These are phyloP conservation scores for Phytophthora megakarya DNA, from an alignment of 352 stramenopile species.

Conservation along the genomic window DNA sequence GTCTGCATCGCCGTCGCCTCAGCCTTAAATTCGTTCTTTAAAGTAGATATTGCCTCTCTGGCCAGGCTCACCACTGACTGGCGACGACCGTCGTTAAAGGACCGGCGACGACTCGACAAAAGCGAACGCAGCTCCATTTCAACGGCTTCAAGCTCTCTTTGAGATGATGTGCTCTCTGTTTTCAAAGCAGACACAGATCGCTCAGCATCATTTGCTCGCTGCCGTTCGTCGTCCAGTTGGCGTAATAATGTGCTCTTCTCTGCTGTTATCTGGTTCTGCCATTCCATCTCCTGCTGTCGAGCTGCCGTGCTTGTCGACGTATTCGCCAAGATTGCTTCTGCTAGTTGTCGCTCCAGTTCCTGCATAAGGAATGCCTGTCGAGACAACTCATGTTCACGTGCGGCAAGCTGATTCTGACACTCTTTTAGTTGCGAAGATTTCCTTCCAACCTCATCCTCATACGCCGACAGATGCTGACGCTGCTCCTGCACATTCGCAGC, in stretches of 20 bases:
- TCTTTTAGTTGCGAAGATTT: conserved; percentile 36
- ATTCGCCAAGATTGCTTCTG: conserved; percentile 32
- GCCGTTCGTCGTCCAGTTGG: conserved; percentile 49
- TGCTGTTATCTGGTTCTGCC: conserved; percentile 40
- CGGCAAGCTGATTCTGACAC: conserved; percentile 33
- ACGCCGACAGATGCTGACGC: conserved; percentile 33
- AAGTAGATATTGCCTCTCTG: conserved; percentile 37
- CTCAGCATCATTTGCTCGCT: conserved; percentile 39
- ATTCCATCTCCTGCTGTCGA: conserved; percentile 47
- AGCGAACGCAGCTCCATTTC: conserved; percentile 46
- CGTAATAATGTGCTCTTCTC: conserved; percentile 57
- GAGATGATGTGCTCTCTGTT: conserved; percentile 32
- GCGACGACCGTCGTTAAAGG: conserved; percentile 8
- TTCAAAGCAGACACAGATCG: conserved; percentile 35
- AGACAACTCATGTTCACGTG: conserved; percentile 31
- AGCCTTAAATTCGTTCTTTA: conserved; percentile 57
- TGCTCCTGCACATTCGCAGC: conserved; percentile 42
- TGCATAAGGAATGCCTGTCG: conserved; percentile 36
- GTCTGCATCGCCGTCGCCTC: conserved; percentile 41
- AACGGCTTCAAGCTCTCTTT: conserved; percentile 48
- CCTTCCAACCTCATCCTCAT: conserved; percentile 32
- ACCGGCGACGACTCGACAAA: conserved; percentile 10
- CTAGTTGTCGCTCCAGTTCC: conserved; percentile 54
- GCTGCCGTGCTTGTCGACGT: conserved; percentile 43
- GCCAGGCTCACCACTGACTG: conserved; percentile 29